A percentile compares a stretch with the other conserved stretches of the same genome.
Evolutionary conservation across 1,139 yeast species (phyloP).

Genomic region (Hyphopichia burtonii): DNA sequence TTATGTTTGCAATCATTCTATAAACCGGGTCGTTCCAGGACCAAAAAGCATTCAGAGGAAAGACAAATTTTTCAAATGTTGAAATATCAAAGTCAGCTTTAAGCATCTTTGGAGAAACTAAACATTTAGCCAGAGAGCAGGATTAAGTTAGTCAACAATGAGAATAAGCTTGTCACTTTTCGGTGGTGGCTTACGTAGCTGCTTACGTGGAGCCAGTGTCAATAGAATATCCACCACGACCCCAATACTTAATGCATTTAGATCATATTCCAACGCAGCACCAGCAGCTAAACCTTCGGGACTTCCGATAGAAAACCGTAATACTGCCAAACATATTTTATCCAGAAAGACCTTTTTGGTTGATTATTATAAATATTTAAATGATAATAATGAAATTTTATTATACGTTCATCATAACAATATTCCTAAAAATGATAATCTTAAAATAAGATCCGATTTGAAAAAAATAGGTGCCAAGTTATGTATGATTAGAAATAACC

Average conservation of each 20-base stretch:
- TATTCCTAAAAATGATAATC: constrained; percentile 66
- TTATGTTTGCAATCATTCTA: too few species aligned
- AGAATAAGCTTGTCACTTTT: not conserved
- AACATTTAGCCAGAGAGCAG: too few species aligned
- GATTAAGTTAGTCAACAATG: not conserved
- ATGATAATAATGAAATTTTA: constrained; percentile 66
- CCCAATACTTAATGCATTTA: not conserved
- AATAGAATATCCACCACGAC: not conserved
- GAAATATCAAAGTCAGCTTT: not conserved
- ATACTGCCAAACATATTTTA: constrained; percentile 50
- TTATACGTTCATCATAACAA: constrained; percentile 85
- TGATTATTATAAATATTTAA: constrained; percentile 71
- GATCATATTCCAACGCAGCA: not conserved
- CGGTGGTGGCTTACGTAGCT: not conserved
- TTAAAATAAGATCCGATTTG: constrained; percentile 59
- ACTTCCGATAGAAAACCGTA: constrained; percentile 20
- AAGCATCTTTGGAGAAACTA: too few species aligned
- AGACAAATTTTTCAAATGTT: not conserved
- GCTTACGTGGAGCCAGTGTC: not conserved
- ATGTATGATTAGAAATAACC: constrained; percentile 62
- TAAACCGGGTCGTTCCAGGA: too few species aligned
- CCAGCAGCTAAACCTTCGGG: not conserved
- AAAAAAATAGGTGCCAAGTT: constrained; percentile 63
- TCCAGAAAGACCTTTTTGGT: constrained; percentile 83
- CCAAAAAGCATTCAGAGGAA: not conserved